Evolutionary conservation across 1,139 yeast genomes (phyloP), one percentile per base, ranked within the genome.

Genomic region (Scheffersomyces quercinus): DNA sequence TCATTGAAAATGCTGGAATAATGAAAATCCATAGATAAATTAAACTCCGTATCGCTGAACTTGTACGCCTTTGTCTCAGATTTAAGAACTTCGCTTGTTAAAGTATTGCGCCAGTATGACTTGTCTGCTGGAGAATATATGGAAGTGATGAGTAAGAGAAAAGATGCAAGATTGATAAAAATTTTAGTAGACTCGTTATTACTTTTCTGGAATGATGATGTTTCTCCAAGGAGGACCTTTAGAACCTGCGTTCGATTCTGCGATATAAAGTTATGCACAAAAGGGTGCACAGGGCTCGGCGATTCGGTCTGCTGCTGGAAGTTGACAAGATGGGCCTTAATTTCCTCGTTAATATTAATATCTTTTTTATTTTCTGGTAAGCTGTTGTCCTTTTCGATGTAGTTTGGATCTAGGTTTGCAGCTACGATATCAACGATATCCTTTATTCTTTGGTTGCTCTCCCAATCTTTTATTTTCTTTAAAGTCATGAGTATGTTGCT

Each of bases 131-230:
- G 37, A 1, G 56, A 48, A 7, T 51, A 47, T 7, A 64, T 48
- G 0, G 61, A 54, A 13, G 51, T 50, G 29, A 53, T 50, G 5
- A 62, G 40, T 11, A 61, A 45, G 11, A 66, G 40, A 36, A 53
- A 68, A 2, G 62, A 45, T 6, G 64, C 50, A 26, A 67, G 48
- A 44, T 66, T 68, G 11, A 68, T 58, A 20, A 63, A 53, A 12
- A 64, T 47, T 39, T 66, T 64, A 5, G 58, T 48, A 34, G 62
- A 63, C 42, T 70, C 75, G 29, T 57, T 58, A 40, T 54, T 60
- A 13, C 55, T 49, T 41, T 54, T 56, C 36, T 59, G 63, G 37
- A 49, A 55, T n/a, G 39, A 48, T 30, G 51, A 48, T 14, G 58
- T 53, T 39, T 62, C 64, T 26, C 56, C 55, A 5, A 56, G 32